A percentile compares a stretch with the other conserved stretches of the same genome.
phyloP scores from a whole-genome alignment of 2,329 filamentous ascomycete genomes.

The Colletotrichum viniferum region DNA sequence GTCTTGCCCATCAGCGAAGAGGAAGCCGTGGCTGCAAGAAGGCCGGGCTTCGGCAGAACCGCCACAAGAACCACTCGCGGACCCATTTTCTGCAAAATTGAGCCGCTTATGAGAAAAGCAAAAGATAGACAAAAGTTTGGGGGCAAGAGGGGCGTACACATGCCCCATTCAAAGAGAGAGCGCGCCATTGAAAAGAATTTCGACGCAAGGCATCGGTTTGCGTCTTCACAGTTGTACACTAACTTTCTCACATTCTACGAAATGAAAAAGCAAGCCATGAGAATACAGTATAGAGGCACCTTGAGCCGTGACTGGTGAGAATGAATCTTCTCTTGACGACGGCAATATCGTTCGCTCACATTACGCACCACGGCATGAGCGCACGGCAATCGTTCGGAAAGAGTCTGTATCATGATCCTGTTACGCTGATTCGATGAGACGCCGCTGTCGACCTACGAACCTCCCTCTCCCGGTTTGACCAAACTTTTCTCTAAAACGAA shows the following conservation, averaged over 20 bases:
- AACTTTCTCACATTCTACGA: background rate
- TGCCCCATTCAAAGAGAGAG: background rate
- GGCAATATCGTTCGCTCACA: background rate
- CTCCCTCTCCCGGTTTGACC: background rate
- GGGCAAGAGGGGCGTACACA: slow-evolving; percentile 1
- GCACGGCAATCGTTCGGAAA: background rate
- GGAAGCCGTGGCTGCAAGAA: background rate
- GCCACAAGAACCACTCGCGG: background rate
- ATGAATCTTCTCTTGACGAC: background rate
- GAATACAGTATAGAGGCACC: background rate
- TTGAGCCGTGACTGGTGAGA: background rate
- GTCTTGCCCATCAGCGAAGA: background rate
- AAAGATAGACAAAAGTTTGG: slow-evolving; percentile 19
- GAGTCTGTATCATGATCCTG: slow-evolving; percentile 35
- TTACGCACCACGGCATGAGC: background rate
- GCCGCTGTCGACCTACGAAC: background rate
- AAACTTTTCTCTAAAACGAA: background rate
- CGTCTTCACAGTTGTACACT: slow-evolving; percentile 8
- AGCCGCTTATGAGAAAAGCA: background rate
- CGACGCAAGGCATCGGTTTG: background rate
- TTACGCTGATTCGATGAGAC: slow-evolving; percentile 2
- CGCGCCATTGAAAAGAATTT: background rate
- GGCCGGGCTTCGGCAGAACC: background rate
- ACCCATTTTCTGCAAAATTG: background rate
- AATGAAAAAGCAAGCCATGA: slow-evolving; percentile 11